phyloP scores from a whole-genome alignment of 768 basidiomycete genomes.

The Phanerodontia chrysosporium region DNA sequence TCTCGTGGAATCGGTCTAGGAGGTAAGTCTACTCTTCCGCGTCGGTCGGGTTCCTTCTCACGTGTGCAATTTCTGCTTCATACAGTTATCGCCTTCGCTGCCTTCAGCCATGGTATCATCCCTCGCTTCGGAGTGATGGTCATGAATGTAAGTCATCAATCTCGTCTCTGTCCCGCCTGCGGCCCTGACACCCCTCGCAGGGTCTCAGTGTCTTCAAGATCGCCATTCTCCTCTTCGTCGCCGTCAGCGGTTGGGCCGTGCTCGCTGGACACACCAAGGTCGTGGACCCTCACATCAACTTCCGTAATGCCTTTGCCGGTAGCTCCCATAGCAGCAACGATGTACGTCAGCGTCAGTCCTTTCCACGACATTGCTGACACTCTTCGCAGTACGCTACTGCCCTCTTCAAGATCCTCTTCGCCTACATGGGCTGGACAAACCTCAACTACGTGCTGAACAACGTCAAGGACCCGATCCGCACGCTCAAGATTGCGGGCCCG shows the following conservation, averaged over 20 bases:
- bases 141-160: constrained; percentile 43
- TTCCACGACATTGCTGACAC: neutral
- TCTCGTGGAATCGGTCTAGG: constrained; percentile 57
- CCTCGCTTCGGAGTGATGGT: constrained; percentile 43
- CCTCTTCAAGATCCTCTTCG: constrained; percentile 51
- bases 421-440: constrained; percentile 50
- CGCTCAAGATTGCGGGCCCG: constrained; percentile 58
- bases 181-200: constrained; percentile 23
- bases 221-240: constrained; percentile 46
- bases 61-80: neutral
- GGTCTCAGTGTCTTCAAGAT: constrained; percentile 51
- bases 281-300: constrained; percentile 52
- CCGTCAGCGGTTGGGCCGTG: constrained; percentile 57
- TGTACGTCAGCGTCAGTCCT: constrained; percentile 20
- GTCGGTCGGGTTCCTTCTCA: neutral
- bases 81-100: constrained; percentile 47
- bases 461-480: constrained; percentile 54
- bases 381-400: constrained; percentile 51
- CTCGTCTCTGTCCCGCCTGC: neutral
- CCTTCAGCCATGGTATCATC: constrained; percentile 47
- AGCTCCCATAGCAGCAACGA: constrained; percentile 50
- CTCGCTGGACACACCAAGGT: constrained; percentile 53
- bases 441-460: constrained; percentile 60
- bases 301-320: constrained; percentile 52
- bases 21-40: constrained; percentile 29